Base-by-base conservation (phyloP, 2,329 filamentous ascomycete species). In the Hymenoscyphus linearis region DNA sequence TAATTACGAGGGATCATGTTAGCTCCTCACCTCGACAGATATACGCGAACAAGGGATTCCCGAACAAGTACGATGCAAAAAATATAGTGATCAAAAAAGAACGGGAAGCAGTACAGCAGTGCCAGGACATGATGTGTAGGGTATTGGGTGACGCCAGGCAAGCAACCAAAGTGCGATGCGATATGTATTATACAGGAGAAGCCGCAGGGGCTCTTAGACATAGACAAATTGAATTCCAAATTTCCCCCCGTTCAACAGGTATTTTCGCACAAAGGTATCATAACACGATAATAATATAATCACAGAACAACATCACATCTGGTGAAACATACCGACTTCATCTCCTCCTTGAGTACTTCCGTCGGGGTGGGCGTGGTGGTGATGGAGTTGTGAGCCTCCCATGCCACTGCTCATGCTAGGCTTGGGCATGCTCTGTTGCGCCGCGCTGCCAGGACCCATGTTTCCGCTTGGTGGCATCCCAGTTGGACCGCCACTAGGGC, bases 321-420 rank as follows among this genome's bases (percentile, higher is more conserved):
- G 90, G 83, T 74, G 71, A 73, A 93, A 96, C 92, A 96, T 96
- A 96, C 92, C 92, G 87, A 92, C 92, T 85, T 95, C 83, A 76
- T 86, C 91, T 77, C 84, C 85, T 76, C 84, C 82, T 74, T 85
- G 84, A 70, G 81, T 81, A 74, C 79, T 82, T 73, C 85, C 87
- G 74, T 90, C 88, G 62, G 82, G 81, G 72, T 89, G 86, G 65
- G 82, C 82, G 73, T 91, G 86, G 76, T 91, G 92, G 77, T 95
- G 90, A 68, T 83, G 80, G 72, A 86, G 78, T 74, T 84, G 83
- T 60, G 80, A 77, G 59, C 79, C 80, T 69, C 86, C 85, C 85
- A 93, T 85, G 75, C 80, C 82, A 67, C 80, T 78, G 67, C 80
- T 78, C 76, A 90, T 81, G 66, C 82, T 83, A 68, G 86, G 83